Evolutionary conservation across 495 filamentous ascomycete genomes (phyloP), one percentile per base, ranked within the genome.

Genomic region (Usnea hakonensis): DNA sequence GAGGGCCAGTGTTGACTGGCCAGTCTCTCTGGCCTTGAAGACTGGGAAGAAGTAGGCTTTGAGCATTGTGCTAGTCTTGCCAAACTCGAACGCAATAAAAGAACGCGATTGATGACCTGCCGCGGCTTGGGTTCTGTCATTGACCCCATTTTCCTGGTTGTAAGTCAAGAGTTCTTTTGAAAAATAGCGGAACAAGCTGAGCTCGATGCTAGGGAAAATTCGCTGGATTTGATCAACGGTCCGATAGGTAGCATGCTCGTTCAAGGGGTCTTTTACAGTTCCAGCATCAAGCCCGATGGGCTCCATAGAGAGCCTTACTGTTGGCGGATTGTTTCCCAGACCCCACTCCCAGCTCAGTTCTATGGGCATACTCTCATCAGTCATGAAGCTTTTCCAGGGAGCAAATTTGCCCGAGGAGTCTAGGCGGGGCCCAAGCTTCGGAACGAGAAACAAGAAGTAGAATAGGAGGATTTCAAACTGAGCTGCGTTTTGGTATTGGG

Each of bases 371-470:
- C 67, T 61, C 41, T 75, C 70, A 57, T 75, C 73, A 3, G 70
- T 75, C 73, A 75, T 74, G 68, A 74, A 75, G 58, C 72, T 74
- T 40, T 69, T 67, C 73, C 73, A 75, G 9, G 17, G 30, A 21
- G 43, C 16, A 17, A 14, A 26, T 23, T 4, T 17, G 32, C 21
- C 16, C 16, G 7, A 21, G 19, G n/a, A 30, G 5, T 53, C 10
- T 40, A 62, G 30, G 30, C 44, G 14, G 57, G 62, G 26, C 61
- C 67, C 58, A 65, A 52, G 37, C 44, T 40, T 2, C 38, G 65
- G 30, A 64, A 30, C 62, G 53, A 55, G 33, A 57, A 53, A 19
- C 21, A 55, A 23, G 41, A 60, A 62, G 43, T 68, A 61, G 58
- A 70, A 70, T 0, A 68, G 41, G 17, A 70, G 64, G 35, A 32